These are phyloP conservation scores for Phlebiopsis flavidoalba DNA, from an alignment of 768 basidiomycete genomes.

Conservation along the genomic window DNA sequence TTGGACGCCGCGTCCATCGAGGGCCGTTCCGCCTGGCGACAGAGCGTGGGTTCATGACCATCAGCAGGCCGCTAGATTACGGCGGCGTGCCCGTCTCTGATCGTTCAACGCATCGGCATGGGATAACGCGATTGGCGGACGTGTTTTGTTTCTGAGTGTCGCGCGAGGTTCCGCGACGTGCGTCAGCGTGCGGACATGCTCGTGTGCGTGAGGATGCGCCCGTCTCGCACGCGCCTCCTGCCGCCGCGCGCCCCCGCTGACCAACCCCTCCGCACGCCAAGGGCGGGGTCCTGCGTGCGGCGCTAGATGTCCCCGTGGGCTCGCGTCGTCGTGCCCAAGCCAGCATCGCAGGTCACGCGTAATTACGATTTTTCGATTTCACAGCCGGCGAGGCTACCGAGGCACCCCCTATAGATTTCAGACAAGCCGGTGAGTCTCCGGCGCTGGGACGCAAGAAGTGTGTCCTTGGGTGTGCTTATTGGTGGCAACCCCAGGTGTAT, in stretches of 20 bases:
- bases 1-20: slow-evolving; percentile 58
- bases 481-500: slow-evolving; percentile 35
- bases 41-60: slow-evolving; percentile 63
- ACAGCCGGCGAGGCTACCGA: slow-evolving; percentile 36
- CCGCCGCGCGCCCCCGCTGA: not conserved
- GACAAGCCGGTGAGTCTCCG: slow-evolving; percentile 51
- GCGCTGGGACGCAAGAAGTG: slow-evolving; percentile 2
- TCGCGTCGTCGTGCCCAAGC: slow-evolving; percentile 70
- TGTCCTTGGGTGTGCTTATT: slow-evolving; percentile 10
- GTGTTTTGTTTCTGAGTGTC: too few species aligned
- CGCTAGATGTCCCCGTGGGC: slow-evolving; percentile 67
- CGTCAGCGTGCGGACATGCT: slow-evolving; percentile 55
- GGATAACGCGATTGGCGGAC: slow-evolving; percentile 77
- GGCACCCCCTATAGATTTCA: slow-evolving; percentile 61
- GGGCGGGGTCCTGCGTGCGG: slow-evolving; percentile 82
- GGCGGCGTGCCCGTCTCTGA: slow-evolving; percentile 56
- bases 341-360: slow-evolving; percentile 61
- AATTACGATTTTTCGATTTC: slow-evolving; percentile 80
- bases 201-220: slow-evolving; percentile 41
- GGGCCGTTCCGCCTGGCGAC: slow-evolving; percentile 59
- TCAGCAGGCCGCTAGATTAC: slow-evolving; percentile 31
- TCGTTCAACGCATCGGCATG: slow-evolving; percentile 84
- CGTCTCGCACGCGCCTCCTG: not conserved
- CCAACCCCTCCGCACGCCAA: slow-evolving; percentile 24
- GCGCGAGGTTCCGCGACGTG: slow-evolving; percentile 75